phyloP scores from a whole-genome alignment of 768 basidiomycete species.

The Dioszegia hungarica region DNA sequence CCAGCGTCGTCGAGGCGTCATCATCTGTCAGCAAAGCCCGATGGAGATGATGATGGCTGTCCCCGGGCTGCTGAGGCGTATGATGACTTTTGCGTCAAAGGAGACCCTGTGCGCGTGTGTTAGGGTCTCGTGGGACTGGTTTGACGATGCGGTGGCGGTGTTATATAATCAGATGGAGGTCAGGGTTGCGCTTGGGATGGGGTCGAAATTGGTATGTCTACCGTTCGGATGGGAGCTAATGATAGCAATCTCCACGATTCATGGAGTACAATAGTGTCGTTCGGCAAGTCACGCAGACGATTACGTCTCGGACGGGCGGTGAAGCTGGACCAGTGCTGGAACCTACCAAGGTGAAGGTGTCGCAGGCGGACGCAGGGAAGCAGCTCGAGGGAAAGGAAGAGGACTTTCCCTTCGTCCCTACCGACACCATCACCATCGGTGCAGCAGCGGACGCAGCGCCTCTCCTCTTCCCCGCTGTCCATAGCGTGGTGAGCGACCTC shows the following conservation, averaged over 20 bases:
- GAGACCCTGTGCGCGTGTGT: not conserved
- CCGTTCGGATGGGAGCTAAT: not conserved
- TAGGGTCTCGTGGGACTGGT: not conserved
- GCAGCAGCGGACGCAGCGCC: conserved; percentile 4
- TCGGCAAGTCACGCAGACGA: not conserved
- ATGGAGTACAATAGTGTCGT: conserved; percentile 9
- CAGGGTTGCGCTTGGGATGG: not conserved
- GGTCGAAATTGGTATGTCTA: not conserved
- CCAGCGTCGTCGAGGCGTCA: not conserved
- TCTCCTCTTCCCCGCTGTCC: conserved; percentile 1
- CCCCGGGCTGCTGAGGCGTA: not conserved
- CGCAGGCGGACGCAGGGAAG: not conserved
- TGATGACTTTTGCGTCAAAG: not conserved
- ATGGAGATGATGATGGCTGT: not conserved
- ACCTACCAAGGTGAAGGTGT: not conserved
- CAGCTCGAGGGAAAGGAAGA: not conserved
- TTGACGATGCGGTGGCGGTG: conserved; percentile 5
- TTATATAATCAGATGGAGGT: conserved; percentile 6
- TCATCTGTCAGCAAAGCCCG: too few relatives aligned
- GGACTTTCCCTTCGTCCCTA: not conserved
- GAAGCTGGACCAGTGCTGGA: not conserved
- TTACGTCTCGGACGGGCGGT: not conserved
- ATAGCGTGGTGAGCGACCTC: not conserved
- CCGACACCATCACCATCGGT: not conserved
- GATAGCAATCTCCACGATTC: not conserved